Percentiles rank a stretch among this genome's conserved stretches.
These are phyloP conservation scores for Phytophthora pistaciae DNA, from an alignment of 352 stramenopile species.

Conservation along the genomic window DNA sequence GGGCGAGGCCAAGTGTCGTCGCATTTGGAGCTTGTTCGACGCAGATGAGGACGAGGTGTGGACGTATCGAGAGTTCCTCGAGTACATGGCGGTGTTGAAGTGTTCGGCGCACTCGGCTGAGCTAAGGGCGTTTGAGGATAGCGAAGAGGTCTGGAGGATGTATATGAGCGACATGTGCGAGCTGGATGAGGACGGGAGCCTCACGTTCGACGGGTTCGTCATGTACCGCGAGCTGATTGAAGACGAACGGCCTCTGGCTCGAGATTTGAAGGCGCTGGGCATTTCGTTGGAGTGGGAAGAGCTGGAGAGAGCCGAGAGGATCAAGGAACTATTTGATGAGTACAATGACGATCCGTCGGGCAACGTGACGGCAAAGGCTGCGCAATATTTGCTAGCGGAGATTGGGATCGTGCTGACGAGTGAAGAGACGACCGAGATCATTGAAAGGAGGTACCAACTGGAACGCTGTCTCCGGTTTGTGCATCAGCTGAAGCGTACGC, in stretches of 20 bases:
- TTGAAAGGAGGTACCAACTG: conserved; percentile 49
- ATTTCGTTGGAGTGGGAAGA: conserved; percentile 57
- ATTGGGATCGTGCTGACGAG: conserved; percentile 38
- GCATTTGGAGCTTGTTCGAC: conserved; percentile 67
- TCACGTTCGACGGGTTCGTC: conserved; percentile 73
- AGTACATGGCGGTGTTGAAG: conserved; percentile 62
- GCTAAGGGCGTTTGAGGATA: conserved; percentile 44
- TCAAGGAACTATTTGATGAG: conserved; percentile 51
- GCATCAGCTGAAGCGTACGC: conserved; percentile 53
- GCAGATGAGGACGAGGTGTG: conserved; percentile 58
- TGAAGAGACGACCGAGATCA: conserved; percentile 45
- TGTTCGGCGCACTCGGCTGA: conserved; percentile 20
- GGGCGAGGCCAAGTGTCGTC: conserved; percentile 55
- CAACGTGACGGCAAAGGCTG: conserved; percentile 39
- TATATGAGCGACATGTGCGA: conserved; percentile 69
- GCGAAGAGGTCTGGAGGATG: conserved; percentile 69
- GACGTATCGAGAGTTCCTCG: conserved; percentile 67
- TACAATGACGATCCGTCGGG: conserved; percentile 53
- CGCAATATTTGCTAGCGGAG: conserved; percentile 68
- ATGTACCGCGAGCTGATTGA: conserved; percentile 64
- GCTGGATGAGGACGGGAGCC: conserved; percentile 38
- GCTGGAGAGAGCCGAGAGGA: conserved; percentile 22
- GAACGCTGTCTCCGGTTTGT: conserved; percentile 55
- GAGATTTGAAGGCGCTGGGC: conserved; percentile 50
- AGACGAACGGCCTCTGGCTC: conserved; percentile 40